Conservation (phyloP, 2,329 filamentous ascomycete species). For the Apiospora kogelbergensis region DNA sequence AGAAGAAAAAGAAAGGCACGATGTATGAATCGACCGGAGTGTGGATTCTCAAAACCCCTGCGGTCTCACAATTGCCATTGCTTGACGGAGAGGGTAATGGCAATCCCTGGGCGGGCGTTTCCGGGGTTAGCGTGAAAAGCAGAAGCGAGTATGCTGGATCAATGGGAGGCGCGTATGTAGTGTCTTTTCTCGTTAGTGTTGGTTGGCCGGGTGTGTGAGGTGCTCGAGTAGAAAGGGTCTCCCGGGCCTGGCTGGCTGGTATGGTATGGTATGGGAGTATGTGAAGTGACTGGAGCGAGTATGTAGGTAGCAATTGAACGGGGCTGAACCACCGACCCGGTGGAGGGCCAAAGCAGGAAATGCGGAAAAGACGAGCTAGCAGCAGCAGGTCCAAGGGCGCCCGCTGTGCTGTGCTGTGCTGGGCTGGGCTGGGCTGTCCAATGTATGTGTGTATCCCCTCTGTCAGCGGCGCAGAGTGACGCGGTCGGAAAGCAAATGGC, state of each 20-base stretch:
- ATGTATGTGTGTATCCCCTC: not conserved
- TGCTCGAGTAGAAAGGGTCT: not conserved
- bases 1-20: conserved; percentile 9
- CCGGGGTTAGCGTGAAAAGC: not conserved
- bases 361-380: conserved; percentile 2
- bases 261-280: not conserved
- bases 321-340: conserved; percentile 2
- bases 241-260: not conserved
- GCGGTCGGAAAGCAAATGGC: not conserved
- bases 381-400: conserved; percentile 1
- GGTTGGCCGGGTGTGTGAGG: not conserved
- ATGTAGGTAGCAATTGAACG: not conserved
- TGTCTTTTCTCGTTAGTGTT: not conserved
- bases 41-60: not conserved
- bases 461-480: not conserved
- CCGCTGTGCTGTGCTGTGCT: no score
- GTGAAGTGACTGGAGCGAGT: not conserved
- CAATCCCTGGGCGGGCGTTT: conserved; percentile 8
- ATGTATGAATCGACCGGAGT: conserved; percentile 5
- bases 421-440: no score
- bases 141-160: conserved; percentile 1
- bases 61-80: conserved; percentile 13
- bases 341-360: conserved; percentile 4
- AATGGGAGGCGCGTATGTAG: not conserved
- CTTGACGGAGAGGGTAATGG: not conserved